phyloP scores from a whole-genome alignment of 768 basidiomycete genomes.

The Hypholoma sublateritium region DNA sequence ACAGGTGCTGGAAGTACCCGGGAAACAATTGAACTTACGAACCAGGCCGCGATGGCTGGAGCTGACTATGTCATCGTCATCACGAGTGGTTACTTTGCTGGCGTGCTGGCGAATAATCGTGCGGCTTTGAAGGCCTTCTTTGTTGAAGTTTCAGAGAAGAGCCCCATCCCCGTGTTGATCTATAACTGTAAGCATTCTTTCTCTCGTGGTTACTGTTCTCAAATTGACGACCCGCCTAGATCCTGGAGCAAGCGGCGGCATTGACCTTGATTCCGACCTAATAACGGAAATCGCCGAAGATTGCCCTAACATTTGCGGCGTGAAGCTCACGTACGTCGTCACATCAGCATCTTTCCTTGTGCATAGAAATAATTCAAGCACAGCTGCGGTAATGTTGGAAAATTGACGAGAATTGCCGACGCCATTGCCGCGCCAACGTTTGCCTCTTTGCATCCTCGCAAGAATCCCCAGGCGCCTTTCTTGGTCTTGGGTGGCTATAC shows the following conservation, averaged over 20 bases:
- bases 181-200: constrained; percentile 71
- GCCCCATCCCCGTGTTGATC: constrained; percentile 84
- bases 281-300: constrained; percentile 77
- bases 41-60: constrained; percentile 79
- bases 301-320: constrained; percentile 78
- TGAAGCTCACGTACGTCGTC: constrained; percentile 80
- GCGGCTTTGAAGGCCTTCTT: constrained; percentile 79
- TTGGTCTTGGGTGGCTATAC: constrained; percentile 83
- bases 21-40: constrained; percentile 74
- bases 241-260: constrained; percentile 85
- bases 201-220: constrained; percentile 2
- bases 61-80: constrained; percentile 89
- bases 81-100: constrained; percentile 84
- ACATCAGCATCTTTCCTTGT: not conserved
- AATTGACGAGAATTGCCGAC: constrained; percentile 81
- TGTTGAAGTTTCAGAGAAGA: constrained; percentile 72
- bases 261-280: constrained; percentile 88
- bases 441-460: constrained; percentile 60
- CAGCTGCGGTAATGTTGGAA: constrained; percentile 91
- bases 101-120: constrained; percentile 59
- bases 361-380: constrained; percentile 7
- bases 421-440: constrained; percentile 60
- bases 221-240: constrained; percentile 40
- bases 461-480: constrained; percentile 67
- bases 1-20: constrained; percentile 83